Evolutionary conservation across 495 filamentous ascomycete genomes (phyloP).

Genomic region (Hypomontagnella submonticulosa): DNA sequence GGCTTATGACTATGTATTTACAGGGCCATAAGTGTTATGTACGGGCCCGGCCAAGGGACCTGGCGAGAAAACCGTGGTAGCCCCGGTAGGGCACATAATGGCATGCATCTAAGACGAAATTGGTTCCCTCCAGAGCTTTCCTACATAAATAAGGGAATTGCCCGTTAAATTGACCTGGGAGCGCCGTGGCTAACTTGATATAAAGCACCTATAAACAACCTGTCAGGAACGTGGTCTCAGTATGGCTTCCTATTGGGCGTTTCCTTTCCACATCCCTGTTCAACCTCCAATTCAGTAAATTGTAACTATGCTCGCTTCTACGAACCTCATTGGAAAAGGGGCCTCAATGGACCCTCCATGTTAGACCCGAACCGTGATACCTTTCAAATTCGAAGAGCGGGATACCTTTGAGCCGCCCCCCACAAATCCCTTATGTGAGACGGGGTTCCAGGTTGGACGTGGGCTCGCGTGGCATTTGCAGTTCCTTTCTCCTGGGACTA

Average conservation of each 20-base stretch:
- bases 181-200: slow-evolving; percentile 19
- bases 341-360: slow-evolving; percentile 18
- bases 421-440: slow-evolving; percentile 40
- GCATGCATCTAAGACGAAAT: slow-evolving; percentile 6
- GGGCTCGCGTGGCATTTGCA: slow-evolving; percentile 22
- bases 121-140: neutral
- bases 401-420: slow-evolving; percentile 29
- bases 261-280: slow-evolving; percentile 22
- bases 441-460: slow-evolving; percentile 31
- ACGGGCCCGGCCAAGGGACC: neutral
- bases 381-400: neutral
- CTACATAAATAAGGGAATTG: slow-evolving; percentile 5
- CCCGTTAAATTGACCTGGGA: slow-evolving; percentile 4
- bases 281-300: slow-evolving; percentile 30
- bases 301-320: slow-evolving; percentile 21
- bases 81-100: neutral
- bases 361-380: slow-evolving; percentile 32
- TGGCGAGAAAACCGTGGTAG: slow-evolving; percentile 10
- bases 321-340: slow-evolving; percentile 26
- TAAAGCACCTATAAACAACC: slow-evolving; percentile 14
- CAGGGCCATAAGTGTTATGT: too few relatives aligned
- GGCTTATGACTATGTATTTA: too few relatives aligned
- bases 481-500: slow-evolving; percentile 32
- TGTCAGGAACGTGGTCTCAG: slow-evolving; percentile 29
- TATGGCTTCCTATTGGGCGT: slow-evolving; percentile 27